Evolutionary conservation across 768 basidiomycete species (phyloP).

Genomic region (Ramaria rubella): DNA sequence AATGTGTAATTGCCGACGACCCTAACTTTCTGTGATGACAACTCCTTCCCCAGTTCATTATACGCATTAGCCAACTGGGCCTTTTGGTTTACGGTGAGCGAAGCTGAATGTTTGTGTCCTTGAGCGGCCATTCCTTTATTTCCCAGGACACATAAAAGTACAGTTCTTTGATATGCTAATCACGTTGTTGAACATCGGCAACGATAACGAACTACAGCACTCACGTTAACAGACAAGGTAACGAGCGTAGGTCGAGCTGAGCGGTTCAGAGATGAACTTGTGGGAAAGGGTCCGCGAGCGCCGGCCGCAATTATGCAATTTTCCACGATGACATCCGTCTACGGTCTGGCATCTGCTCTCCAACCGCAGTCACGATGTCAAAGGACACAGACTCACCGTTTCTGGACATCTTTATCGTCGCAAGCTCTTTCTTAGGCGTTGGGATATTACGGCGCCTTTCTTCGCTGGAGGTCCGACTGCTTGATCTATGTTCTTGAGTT

Average conservation of each 20-base stretch:
- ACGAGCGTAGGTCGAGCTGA: slow-evolving; percentile 9
- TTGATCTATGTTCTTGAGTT: too few relatives aligned
- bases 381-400: too few relatives aligned
- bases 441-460: too few relatives aligned
- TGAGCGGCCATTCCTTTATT: slow-evolving; percentile 27
- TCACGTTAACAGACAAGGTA: slow-evolving; percentile 5
- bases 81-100: slow-evolving; percentile 69
- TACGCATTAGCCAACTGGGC: slow-evolving; percentile 92
- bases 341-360: too few relatives aligned
- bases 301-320: too few relatives aligned
- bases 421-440: too few relatives aligned
- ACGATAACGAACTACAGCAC: not conserved
- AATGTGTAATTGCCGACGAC: slow-evolving; percentile 94
- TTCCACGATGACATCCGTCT: too few relatives aligned
- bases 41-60: slow-evolving; percentile 94
- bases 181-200: not conserved
- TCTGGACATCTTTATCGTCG: too few relatives aligned
- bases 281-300: not conserved
- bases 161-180: not conserved
- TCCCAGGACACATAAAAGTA: slow-evolving; percentile 8
- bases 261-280: slow-evolving; percentile 1
- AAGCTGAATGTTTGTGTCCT: slow-evolving; percentile 56
- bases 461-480: too few relatives aligned
- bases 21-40: slow-evolving; percentile 82
- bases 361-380: too few relatives aligned